Percentiles rank a stretch among this genome's conserved stretches.
phyloP scores from a whole-genome alignment of 163 green algal species.

The Coccomyxa subellipsoidea region DNA sequence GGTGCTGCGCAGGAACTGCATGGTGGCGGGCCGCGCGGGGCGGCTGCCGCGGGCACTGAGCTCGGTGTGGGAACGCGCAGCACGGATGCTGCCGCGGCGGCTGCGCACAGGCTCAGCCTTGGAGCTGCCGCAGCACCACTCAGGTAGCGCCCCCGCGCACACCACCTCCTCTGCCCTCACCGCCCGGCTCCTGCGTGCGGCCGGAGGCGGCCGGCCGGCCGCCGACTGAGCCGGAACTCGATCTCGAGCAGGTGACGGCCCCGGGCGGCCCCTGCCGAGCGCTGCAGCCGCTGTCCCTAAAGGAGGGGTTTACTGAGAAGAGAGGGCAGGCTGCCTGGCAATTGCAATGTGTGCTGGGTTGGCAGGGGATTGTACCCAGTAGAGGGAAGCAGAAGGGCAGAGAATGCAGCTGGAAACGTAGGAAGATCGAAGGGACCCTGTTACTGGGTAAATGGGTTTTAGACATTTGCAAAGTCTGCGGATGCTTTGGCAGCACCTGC shows the following conservation, averaged over 20 bases:
- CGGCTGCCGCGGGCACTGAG: background rate
- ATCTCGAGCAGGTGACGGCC: background rate
- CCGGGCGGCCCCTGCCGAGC: background rate
- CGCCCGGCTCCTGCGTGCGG: background rate
- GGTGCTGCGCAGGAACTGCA: background rate
- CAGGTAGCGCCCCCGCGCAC: background rate
- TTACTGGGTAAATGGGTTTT: too few relatives aligned
- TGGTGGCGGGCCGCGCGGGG: background rate
- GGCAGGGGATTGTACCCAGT: too few relatives aligned
- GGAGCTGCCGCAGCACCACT: conserved; percentile 6
- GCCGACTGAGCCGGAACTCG: background rate
- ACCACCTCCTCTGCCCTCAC: background rate
- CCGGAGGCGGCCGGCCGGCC: too few relatives aligned
- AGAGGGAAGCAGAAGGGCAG: too few relatives aligned
- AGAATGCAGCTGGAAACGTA: too few relatives aligned
- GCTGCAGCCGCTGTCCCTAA: too few relatives aligned
- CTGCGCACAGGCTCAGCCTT: background rate
- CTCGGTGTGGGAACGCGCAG: background rate
- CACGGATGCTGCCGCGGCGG: background rate
- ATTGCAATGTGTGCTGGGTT: too few relatives aligned
- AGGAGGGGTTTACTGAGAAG: too few relatives aligned
- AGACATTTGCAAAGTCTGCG: too few relatives aligned
- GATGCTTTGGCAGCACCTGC: too few relatives aligned
- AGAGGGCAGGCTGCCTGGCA: too few relatives aligned
- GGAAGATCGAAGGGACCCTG: too few relatives aligned